phyloP scores from a whole-genome alignment of 208 protist species.

The Trypanosoma melophagium region DNA sequence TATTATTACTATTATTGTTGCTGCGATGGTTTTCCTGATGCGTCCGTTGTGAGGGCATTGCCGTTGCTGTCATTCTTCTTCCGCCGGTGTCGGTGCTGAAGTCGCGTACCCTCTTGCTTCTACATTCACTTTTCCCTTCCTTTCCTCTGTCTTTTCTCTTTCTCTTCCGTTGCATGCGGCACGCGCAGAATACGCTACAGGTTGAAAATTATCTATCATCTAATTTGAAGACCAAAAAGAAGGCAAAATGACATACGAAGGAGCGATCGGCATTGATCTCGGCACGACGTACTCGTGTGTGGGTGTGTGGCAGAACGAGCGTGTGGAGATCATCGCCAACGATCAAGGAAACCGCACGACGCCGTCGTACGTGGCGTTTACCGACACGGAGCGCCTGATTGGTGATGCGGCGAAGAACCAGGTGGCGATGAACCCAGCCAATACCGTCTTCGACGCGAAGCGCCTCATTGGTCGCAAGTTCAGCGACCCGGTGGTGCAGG shows the following conservation, averaged over 20 bases:
- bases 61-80: no score
- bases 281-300: slow-evolving; percentile 97
- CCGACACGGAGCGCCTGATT: slow-evolving; percentile 94
- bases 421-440: slow-evolving; percentile 75
- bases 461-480: slow-evolving; percentile 93
- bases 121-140: no score
- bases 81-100: no score
- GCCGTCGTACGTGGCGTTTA: slow-evolving; percentile 99
- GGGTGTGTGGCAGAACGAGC: slow-evolving; percentile 93
- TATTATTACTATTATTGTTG: no score
- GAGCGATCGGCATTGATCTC: slow-evolving; percentile 90
- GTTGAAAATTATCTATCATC: no score
- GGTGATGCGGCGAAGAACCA: slow-evolving; percentile 97
- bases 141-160: no score
- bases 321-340: slow-evolving; percentile 99
- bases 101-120: no score
- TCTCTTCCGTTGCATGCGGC: no score
- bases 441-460: slow-evolving; percentile 95
- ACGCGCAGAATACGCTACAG: no score
- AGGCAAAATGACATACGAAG: slow-evolving; percentile 38
- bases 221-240: no score
- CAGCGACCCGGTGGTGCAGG: slow-evolving; percentile 88
- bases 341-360: slow-evolving; percentile 99
- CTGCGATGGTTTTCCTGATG: no score
- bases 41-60: no score